These are phyloP conservation scores for Phaeosphaeria sp. DNA, from an alignment of 2,329 filamentous ascomycete species.

Conservation along the genomic window DNA sequence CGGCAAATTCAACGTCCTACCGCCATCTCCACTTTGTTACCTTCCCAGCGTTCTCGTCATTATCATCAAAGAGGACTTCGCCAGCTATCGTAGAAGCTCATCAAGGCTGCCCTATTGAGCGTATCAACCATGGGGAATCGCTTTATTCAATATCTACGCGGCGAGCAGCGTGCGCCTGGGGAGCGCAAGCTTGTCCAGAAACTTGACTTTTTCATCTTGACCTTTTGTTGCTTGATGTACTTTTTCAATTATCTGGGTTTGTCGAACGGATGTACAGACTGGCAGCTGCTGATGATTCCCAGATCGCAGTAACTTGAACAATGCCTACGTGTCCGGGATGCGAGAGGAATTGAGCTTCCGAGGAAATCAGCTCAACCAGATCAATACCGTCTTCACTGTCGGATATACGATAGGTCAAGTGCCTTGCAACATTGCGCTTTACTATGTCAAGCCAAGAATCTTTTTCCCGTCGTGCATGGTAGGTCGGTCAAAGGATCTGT, in stretches of 20 bases:
- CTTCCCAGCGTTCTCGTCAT: neutral
- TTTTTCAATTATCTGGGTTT: slow-evolving; percentile 37
- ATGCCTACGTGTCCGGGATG: slow-evolving; percentile 53
- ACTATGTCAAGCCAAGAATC: slow-evolving; percentile 67
- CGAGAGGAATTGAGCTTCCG: slow-evolving; percentile 48
- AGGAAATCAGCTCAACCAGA: slow-evolving; percentile 53
- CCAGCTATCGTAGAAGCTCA: neutral
- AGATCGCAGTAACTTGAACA: slow-evolving; percentile 48
- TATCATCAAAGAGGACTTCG: neutral
- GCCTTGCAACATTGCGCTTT: slow-evolving; percentile 56
- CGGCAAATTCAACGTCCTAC: slow-evolving; percentile 1
- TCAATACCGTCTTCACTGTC: slow-evolving; percentile 51
- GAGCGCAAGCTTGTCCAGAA: slow-evolving; percentile 60
- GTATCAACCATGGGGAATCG: slow-evolving; percentile 29
- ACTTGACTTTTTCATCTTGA: slow-evolving; percentile 70
- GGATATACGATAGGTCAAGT: slow-evolving; percentile 62
- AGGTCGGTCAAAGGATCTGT: slow-evolving; percentile 2
- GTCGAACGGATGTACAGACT: neutral
- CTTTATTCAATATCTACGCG: slow-evolving; percentile 43
- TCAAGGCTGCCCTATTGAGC: neutral
- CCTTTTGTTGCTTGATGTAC: slow-evolving; percentile 64
- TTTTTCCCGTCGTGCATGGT: slow-evolving; percentile 71
- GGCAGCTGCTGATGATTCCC: neutral
- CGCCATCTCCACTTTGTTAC: neutral
- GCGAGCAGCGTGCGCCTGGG: slow-evolving; percentile 42